phyloP scores from a whole-genome alignment of 148 eudicot species.

The Cornus suecica region DNA sequence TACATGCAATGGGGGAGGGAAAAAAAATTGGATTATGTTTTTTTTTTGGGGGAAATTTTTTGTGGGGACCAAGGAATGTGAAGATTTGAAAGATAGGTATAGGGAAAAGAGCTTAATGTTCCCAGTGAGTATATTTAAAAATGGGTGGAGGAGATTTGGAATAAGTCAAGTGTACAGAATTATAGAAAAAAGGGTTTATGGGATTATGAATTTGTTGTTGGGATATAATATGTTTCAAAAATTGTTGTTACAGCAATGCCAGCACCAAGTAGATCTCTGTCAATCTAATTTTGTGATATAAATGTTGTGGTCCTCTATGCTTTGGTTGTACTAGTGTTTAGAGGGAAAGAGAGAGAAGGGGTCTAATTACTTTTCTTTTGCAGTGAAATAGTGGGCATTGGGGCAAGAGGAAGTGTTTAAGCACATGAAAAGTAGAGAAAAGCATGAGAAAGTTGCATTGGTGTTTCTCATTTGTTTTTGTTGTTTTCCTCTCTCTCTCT shows the following conservation, averaged over 20 bases:
- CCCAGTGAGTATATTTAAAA: slow-evolving; percentile 25
- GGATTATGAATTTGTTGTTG: slow-evolving; percentile 13
- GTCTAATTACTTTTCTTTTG: slow-evolving; percentile 22
- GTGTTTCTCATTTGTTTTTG: slow-evolving; percentile 15
- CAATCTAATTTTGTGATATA: not conserved
- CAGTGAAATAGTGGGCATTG: slow-evolving; percentile 6
- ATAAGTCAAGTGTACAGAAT: slow-evolving; percentile 38
- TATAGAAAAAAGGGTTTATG: slow-evolving; percentile 16
- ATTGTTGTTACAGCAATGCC: not conserved
- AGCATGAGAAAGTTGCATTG: slow-evolving; percentile 33
- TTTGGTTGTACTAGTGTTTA: not conserved
- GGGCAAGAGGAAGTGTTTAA: not conserved
- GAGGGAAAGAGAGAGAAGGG: not conserved
- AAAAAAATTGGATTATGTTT: slow-evolving; percentile 12
- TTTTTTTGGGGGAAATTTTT: slow-evolving; percentile 12
- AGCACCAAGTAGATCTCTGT: not conserved
- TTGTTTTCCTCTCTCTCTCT: slow-evolving; percentile 6
- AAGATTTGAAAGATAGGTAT: slow-evolving; percentile 28
- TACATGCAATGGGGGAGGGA: slow-evolving; percentile 17
- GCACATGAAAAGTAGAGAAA: slow-evolving; percentile 37
- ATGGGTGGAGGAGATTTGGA: slow-evolving; percentile 17
- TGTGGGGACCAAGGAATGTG: slow-evolving; percentile 20
- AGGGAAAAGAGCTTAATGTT: slow-evolving; percentile 26
- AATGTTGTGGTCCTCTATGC: not conserved
- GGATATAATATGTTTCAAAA: not conserved